A percentile compares a stretch with the other conserved stretches of the same genome.
Evolutionary conservation across 2,329 filamentous ascomycete genomes (phyloP).

Genomic region (Cryphonectria nitschkei): DNA sequence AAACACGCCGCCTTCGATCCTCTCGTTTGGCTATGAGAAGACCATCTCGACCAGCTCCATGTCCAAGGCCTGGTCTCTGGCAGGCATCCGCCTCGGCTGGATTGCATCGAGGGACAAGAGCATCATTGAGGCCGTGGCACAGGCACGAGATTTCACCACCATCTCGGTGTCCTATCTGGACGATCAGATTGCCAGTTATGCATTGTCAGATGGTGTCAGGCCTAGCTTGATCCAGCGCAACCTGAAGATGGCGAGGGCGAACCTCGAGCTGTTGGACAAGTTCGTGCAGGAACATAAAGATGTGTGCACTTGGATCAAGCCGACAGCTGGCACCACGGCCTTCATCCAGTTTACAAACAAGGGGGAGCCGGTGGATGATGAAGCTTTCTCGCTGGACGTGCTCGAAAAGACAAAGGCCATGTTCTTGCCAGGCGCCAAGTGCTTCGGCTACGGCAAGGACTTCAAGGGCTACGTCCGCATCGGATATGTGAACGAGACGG

Average conservation of each 20-base stretch:
- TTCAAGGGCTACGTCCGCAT: conserved; percentile 78
- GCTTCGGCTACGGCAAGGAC: conserved; percentile 69
- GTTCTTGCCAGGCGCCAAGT: conserved; percentile 72
- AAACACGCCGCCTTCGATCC: conserved; percentile 65
- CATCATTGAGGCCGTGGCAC: conserved; percentile 66
- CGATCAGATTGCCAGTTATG: conserved; percentile 76
- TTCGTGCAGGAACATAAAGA: conserved; percentile 69
- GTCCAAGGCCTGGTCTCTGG: conserved; percentile 83
- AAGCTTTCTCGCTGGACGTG: conserved; percentile 70
- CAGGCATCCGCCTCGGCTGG: conserved; percentile 84
- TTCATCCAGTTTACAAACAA: conserved; percentile 71
- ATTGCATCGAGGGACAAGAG: conserved; percentile 67
- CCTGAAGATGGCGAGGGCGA: conserved; percentile 67
- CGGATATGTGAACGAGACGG: conserved; percentile 74
- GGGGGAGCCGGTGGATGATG: conserved; percentile 67
- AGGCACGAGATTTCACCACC: conserved; percentile 79
- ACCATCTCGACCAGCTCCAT: conserved; percentile 77
- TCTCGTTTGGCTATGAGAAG: conserved; percentile 73
- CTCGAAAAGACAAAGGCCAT: conserved; percentile 72
- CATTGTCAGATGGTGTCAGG: conserved; percentile 58
- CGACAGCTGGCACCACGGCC: conserved; percentile 78
- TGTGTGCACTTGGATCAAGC: conserved; percentile 72
- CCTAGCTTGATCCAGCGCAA: conserved; percentile 52
- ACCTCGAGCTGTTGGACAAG: conserved; percentile 66
- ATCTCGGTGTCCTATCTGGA: conserved; percentile 85